A percentile compares a stretch with the other conserved stretches of the same genome.
Evolutionary conservation across 805 yeast genomes (phyloP).

Genomic region (Wickerhamiella siamensis): DNA sequence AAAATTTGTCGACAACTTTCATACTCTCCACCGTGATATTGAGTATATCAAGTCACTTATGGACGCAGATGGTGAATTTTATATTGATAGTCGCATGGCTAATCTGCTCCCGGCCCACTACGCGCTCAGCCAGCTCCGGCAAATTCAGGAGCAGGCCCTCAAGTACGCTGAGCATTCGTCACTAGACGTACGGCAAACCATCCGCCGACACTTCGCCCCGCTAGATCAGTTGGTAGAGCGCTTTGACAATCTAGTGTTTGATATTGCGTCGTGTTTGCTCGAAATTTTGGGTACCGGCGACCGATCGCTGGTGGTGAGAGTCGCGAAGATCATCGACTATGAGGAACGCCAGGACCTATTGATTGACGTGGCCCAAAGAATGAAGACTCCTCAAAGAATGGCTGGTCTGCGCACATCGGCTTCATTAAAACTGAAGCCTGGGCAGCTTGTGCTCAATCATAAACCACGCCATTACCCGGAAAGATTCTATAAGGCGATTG

Average conservation of each 20-base stretch:
- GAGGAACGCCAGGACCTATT: slow-evolving; percentile 72
- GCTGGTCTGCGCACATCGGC: neutral
- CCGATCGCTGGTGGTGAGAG: slow-evolving; percentile 47
- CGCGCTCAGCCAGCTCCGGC: slow-evolving; percentile 53
- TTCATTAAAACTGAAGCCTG: slow-evolving; percentile 6
- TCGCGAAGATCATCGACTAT: slow-evolving; percentile 61
- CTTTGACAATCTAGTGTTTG: slow-evolving; percentile 49
- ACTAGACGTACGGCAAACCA: slow-evolving; percentile 55
- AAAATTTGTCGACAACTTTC: slow-evolving; percentile 46
- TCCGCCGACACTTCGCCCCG: slow-evolving; percentile 40
- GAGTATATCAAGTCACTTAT: slow-evolving; percentile 39
- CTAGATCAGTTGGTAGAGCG: slow-evolving; percentile 35
- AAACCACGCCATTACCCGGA: slow-evolving; percentile 44
- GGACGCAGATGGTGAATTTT: slow-evolving; percentile 31
- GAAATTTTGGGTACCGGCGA: slow-evolving; percentile 64
- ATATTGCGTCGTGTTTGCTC: slow-evolving; percentile 52
- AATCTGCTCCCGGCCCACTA: slow-evolving; percentile 56
- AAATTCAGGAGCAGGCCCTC: slow-evolving; percentile 61
- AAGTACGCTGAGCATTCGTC: slow-evolving; percentile 37
- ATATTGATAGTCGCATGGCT: slow-evolving; percentile 32
- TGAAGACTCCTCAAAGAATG: neutral
- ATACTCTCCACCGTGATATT: slow-evolving; percentile 38
- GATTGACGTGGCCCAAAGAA: slow-evolving; percentile 22
- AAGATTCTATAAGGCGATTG: slow-evolving; percentile 44
- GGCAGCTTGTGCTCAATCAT: slow-evolving; percentile 7